Evolutionary conservation across 73 alveolate species (phyloP).

Genomic region (Tetrahymena thermophila): DNA sequence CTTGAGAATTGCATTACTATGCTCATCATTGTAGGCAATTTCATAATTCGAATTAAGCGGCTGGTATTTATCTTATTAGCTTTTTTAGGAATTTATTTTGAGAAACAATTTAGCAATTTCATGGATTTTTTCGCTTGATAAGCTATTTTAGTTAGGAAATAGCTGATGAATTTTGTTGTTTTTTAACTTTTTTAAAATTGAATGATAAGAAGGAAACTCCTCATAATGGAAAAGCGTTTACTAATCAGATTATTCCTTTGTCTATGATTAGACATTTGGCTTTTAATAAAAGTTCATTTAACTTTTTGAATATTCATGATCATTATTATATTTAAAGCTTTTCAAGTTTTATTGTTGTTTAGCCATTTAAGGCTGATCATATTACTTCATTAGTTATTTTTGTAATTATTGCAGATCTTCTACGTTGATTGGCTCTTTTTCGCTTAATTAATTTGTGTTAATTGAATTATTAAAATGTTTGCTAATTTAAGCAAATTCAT

Average conservation of each 20-base stretch:
- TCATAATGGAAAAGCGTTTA: not conserved
- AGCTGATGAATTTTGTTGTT: not conserved
- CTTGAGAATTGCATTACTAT: not conserved
- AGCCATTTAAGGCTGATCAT: not conserved
- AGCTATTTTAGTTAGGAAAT: not conserved
- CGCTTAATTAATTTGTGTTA: not conserved
- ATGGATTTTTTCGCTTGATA: not conserved
- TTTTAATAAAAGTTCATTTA: not conserved
- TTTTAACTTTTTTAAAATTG: not conserved
- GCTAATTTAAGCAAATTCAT: not conserved
- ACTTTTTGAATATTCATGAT: too few relatives aligned
- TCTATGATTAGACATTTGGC: not conserved
- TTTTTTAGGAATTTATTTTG: not conserved
- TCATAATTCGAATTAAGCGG: not conserved
- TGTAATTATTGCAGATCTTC: not conserved
- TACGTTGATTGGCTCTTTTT: not conserved
- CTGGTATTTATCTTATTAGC: not conserved
- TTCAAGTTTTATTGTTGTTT: too few relatives aligned
- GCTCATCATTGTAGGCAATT: not conserved
- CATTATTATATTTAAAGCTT: too few relatives aligned
- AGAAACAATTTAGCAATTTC: not conserved
- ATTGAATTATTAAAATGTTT: not conserved
- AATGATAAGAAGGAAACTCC: not conserved
- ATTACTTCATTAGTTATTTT: too few relatives aligned
- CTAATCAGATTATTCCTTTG: not conserved